Evolutionary conservation across 345 rosid species (phyloP).

Genomic region (Alliaria petiolata): DNA sequence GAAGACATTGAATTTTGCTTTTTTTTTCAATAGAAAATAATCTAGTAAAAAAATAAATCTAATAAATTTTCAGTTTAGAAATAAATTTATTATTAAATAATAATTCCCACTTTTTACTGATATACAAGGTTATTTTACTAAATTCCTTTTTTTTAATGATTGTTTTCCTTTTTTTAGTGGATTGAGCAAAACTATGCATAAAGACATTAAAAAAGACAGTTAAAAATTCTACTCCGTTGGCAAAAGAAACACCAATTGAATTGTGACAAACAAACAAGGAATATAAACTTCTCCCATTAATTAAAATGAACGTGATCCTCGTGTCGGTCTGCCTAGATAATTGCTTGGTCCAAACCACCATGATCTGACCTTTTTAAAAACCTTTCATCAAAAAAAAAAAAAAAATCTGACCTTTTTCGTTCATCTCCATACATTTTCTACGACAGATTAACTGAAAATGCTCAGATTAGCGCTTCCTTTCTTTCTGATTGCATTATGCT

Average conservation of each 20-base stretch:
- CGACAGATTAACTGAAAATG: neutral
- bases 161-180: neutral
- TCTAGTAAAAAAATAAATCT: neutral
- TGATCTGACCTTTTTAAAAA: constrained; percentile 3
- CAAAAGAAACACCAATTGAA: neutral
- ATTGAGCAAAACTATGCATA: neutral
- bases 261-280: neutral
- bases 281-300: neutral
- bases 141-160: neutral
- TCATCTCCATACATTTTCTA: constrained; percentile 6
- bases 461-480: constrained; percentile 21
- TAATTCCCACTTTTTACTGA: neutral
- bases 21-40: neutral
- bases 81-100: neutral
- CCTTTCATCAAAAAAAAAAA: too few relatives aligned
- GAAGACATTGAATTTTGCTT: neutral
- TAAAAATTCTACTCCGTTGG: neutral
- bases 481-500: constrained; percentile 17
- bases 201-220: neutral
- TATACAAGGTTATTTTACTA: neutral
- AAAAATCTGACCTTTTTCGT: constrained; percentile 12
- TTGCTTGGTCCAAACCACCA: neutral
- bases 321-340: constrained; percentile 3
- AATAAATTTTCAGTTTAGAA: neutral
- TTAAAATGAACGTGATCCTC: constrained; percentile 9